Evolutionary conservation across 345 rosid species (phyloP).

Genomic region (Isatis tinctoria): DNA sequence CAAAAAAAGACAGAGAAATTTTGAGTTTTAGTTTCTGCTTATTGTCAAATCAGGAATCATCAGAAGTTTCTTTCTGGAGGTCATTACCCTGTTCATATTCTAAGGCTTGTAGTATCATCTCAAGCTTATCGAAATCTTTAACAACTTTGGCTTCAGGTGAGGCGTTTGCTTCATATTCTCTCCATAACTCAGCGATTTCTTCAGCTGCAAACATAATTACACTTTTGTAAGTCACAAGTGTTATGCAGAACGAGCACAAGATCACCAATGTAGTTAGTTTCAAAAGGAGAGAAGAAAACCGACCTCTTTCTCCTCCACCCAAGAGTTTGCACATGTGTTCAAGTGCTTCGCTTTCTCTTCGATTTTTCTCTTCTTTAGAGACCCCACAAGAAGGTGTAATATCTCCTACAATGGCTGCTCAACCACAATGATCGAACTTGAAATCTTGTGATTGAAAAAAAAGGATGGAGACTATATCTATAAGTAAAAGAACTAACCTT

Average conservation of each 20-base stretch:
- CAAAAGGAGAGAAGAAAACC: not conserved
- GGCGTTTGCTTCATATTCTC: conserved; percentile 85
- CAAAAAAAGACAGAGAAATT: not conserved
- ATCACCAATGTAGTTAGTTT: not conserved
- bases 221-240: not conserved
- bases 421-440: not conserved
- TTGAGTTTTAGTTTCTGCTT: conserved; percentile 21
- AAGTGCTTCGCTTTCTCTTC: conserved; percentile 76
- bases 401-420: conserved; percentile 91
- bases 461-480: not conserved
- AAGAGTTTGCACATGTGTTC: conserved; percentile 88
- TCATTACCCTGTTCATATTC: conserved; percentile 83
- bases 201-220: conserved; percentile 45
- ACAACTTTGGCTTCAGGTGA: conserved; percentile 93
- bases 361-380: conserved; percentile 85
- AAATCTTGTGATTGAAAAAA: not conserved
- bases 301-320: conserved; percentile 84
- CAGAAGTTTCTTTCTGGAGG: not conserved
- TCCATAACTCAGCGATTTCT: conserved; percentile 74
- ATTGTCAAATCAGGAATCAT: not conserved
- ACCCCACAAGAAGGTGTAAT: conserved; percentile 87
- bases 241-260: not conserved
- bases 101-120: conserved; percentile 96
- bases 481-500: conserved; percentile 43
- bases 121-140: conserved; percentile 90